These are phyloP conservation scores for Dendrocalamus latiflorus DNA, from an alignment of 202 grass and related monocot genomes.

Conservation along the genomic window DNA sequence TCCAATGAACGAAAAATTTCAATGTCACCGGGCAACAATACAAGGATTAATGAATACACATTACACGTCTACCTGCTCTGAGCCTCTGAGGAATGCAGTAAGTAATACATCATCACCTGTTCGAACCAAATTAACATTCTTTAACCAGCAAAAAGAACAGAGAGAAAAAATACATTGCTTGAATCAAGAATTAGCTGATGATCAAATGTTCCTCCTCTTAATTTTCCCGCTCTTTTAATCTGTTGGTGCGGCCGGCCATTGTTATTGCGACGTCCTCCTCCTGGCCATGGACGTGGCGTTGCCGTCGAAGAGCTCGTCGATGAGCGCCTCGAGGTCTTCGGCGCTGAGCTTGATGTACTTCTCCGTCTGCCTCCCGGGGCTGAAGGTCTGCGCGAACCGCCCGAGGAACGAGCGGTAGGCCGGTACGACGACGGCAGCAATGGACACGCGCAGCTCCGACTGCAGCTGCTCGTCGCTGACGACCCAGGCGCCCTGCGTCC, in stretches of 20 bases:
- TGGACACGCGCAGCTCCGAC: no score
- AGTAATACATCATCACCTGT: slow-evolving; percentile 18
- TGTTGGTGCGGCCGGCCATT: neutral
- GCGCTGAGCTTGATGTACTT: slow-evolving; percentile 81
- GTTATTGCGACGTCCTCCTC: slow-evolving; percentile 37
- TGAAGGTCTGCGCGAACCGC: no score
- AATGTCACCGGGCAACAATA: slow-evolving; percentile 10
- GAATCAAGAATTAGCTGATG: slow-evolving; percentile 24
- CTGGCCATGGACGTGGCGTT: no score
- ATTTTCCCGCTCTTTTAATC: neutral
- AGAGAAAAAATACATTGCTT: slow-evolving; percentile 4
- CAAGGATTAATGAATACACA: slow-evolving; percentile 7
- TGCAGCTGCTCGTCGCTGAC: no score
- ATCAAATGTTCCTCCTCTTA: neutral
- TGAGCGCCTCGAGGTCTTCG: slow-evolving; percentile 63
- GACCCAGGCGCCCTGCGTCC: slow-evolving; percentile 71
- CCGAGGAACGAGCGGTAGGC: no score
- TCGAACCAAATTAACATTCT: slow-evolving; percentile 14
- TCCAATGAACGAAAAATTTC: no score
- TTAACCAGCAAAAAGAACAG: slow-evolving; percentile 4
- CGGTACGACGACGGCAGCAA: no score
- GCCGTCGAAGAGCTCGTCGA: slow-evolving; percentile 85
- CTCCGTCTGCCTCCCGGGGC: no score
- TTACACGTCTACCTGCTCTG: slow-evolving; percentile 6
- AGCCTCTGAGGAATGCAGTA: slow-evolving; percentile 12